A percentile compares a stretch with the other conserved stretches of the same genome.
Conservation (phyloP, 2,329 filamentous ascomycete genomes). For the Cladosporium sp. region DNA sequence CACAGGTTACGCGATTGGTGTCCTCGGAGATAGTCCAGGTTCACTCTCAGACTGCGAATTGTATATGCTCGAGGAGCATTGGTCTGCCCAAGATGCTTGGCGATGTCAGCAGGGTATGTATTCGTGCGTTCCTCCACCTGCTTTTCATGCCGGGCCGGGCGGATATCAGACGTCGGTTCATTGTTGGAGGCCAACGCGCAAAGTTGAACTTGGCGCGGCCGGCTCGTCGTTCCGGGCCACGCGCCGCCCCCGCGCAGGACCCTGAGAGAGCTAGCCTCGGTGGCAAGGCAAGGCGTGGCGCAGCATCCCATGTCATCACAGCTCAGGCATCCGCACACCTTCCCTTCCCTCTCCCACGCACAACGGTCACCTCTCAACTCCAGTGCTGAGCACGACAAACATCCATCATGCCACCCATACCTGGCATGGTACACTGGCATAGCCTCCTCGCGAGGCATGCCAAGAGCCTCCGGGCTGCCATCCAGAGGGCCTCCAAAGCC, state of each 20-base stretch:
- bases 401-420: slow-evolving; percentile 31
- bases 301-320: too few species aligned
- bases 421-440: slow-evolving; percentile 31
- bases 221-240: not conserved
- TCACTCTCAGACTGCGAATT: too few species aligned
- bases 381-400: slow-evolving; percentile 12
- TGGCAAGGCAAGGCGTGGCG: too few species aligned
- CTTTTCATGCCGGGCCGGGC: too few species aligned
- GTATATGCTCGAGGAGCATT: too few species aligned
- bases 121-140: too few species aligned
- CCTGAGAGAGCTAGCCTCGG: not conserved
- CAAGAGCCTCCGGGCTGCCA: slow-evolving; percentile 28
- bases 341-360: not conserved
- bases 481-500: slow-evolving; percentile 22
- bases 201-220: not conserved
- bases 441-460: slow-evolving; percentile 29
- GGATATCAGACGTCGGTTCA: not conserved
- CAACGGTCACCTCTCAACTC: slow-evolving; percentile 1
- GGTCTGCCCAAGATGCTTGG: too few species aligned
- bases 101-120: too few species aligned
- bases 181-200: not conserved
- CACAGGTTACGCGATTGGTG: too few species aligned
- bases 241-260: not conserved
- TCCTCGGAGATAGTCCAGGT: too few species aligned
- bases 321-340: too few species aligned